Base-by-base conservation (phyloP, 257 asterid genomes). In the Salvia hispanica region DNA sequence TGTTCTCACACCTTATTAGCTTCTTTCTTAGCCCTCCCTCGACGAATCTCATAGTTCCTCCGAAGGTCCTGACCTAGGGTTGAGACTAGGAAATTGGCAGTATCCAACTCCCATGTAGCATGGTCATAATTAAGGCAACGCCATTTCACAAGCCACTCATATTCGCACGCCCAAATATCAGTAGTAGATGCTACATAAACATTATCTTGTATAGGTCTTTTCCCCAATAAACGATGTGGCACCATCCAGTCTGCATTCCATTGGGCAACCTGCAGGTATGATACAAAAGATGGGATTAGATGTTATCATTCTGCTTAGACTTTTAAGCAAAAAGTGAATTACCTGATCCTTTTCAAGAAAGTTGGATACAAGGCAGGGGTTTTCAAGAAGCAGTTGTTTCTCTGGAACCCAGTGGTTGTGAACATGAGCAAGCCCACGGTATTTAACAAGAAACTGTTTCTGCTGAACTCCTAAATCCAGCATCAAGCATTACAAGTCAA, bases 91-190 rank as follows among this genome's bases (percentile, higher is more conserved):
- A 75, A 77, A 68, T 16, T 13, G 70, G 85, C 73, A 72, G 72
- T 79, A 70, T 83, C 95, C 54, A 85, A 70, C 80, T 88, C 95
- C 95, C 95, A 88, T 4, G 93, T 80, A 58, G 86, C 84, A 79
- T 79, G 75, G 67, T 79, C 83, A 80, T 85, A 84, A 67, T 58
- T 79, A 77, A 85, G 93, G 78, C 84, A 85, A 73, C 62, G 36
- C 95, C 95, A 88, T 78, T 84, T 85, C 70, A 88, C 90, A 77
- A 88, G 90, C 92, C 95, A 88, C 73, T 88, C 95, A 44, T 36
- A 74, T 55, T 77, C 78, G 75, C 90, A 80, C 14, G 67, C 77
- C 48, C 67, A 73, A 53, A 78, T 77, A 65, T 45, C 78, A 67
- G 66, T 69, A 54, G 77, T 12, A 43, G 82, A 71, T 9, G 79